Evolutionary conservation across 352 stramenopile genomes (phyloP).

Genomic region (Lagenidium giganteum): DNA sequence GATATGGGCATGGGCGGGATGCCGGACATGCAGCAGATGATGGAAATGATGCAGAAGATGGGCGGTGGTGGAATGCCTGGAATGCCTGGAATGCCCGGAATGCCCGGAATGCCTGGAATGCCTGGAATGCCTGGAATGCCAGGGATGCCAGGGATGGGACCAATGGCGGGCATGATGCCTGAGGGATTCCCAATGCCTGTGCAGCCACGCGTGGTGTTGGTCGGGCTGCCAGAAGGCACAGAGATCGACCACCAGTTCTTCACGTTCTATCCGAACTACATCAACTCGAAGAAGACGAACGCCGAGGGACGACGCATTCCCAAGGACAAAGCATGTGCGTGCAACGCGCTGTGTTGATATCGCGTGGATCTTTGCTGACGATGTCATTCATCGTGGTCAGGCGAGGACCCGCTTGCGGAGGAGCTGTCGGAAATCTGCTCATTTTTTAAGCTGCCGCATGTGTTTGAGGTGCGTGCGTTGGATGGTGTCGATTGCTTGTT

Average conservation of each 20-base stretch:
- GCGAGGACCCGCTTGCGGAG: slow-evolving; percentile 50
- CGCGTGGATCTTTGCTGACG: too few relatives aligned
- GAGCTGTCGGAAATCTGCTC: slow-evolving; percentile 78
- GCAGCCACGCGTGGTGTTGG: slow-evolving; percentile 22
- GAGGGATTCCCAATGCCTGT: too few relatives aligned
- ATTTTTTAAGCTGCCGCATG: slow-evolving; percentile 64
- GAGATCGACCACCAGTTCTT: slow-evolving; percentile 34
- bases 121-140: slow-evolving; percentile 27
- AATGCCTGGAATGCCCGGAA: slow-evolving; percentile 31
- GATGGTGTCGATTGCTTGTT: too few relatives aligned
- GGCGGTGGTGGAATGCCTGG: slow-evolving; percentile 32
- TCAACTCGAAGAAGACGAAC: slow-evolving; percentile 60
- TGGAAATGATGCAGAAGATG: slow-evolving; percentile 49
- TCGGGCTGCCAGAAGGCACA: slow-evolving; percentile 40
- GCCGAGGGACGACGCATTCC: slow-evolving; percentile 53
- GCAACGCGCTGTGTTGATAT: too few relatives aligned
- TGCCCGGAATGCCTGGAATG: slow-evolving; percentile 20
- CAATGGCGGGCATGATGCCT: slow-evolving; percentile 23
- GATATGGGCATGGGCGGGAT: neutral
- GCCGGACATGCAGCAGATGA: slow-evolving; percentile 21
- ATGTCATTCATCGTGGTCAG: too few relatives aligned
- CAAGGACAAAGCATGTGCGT: slow-evolving; percentile 51
- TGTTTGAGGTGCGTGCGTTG: slow-evolving; percentile 50
- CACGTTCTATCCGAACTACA: slow-evolving; percentile 77
- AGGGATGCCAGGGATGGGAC: slow-evolving; percentile 24